phyloP scores from a whole-genome alignment of 306 rosid genomes.

The Trifolium fragiferum region DNA sequence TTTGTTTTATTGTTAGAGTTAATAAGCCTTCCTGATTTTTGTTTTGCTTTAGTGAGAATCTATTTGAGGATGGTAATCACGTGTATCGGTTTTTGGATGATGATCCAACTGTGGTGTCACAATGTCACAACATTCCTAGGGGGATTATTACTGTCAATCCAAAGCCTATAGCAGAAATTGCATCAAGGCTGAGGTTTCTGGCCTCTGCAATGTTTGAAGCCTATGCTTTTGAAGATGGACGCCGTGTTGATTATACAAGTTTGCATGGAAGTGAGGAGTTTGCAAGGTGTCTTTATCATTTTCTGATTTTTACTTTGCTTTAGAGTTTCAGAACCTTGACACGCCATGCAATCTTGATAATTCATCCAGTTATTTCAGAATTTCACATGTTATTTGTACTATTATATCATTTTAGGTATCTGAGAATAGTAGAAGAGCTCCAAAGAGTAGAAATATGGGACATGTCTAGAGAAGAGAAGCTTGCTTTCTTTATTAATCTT shows the following conservation, averaged over 20 bases:
- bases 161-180: slow-evolving; percentile 76
- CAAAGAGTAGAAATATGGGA: slow-evolving; percentile 81
- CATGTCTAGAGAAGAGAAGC: slow-evolving; percentile 82
- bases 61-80: slow-evolving; percentile 87
- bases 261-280: slow-evolving; percentile 92
- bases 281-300: slow-evolving; percentile 67
- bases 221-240: slow-evolving; percentile 75
- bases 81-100: slow-evolving; percentile 86
- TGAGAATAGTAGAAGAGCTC: slow-evolving; percentile 92
- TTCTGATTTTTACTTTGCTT: slow-evolving; percentile 10
- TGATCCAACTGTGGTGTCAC: slow-evolving; percentile 77
- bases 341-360: slow-evolving; percentile 27
- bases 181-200: slow-evolving; percentile 79
- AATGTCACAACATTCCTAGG: slow-evolving; percentile 82
- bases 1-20: slow-evolving; percentile 31
- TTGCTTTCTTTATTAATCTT: slow-evolving; percentile 92
- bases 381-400: slow-evolving; percentile 22
- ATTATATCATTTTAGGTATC: slow-evolving; percentile 58
- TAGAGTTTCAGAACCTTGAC: neutral
- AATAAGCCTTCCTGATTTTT: slow-evolving; percentile 37
- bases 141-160: slow-evolving; percentile 78
- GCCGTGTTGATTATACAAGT: slow-evolving; percentile 73
- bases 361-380: slow-evolving; percentile 7
- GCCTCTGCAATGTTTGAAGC: slow-evolving; percentile 80
- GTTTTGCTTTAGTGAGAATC: slow-evolving; percentile 61